phyloP scores from a whole-genome alignment of 257 asterid species.

The Thymus quinquecostatus region DNA sequence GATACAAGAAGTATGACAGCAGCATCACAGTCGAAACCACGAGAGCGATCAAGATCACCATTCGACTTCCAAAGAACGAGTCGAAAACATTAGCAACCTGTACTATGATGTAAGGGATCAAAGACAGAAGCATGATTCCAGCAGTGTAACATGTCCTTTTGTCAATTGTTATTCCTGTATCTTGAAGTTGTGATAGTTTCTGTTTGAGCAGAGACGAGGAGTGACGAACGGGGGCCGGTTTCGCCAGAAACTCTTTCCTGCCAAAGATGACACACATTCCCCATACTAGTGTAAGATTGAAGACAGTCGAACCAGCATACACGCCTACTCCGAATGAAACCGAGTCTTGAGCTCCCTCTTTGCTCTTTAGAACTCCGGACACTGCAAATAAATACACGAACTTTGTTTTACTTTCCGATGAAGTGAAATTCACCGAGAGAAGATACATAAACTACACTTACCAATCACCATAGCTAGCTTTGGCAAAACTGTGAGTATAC shows the following conservation, averaged over 20 bases:
- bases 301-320: conserved; percentile 44
- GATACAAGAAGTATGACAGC: conserved; percentile 50
- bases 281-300: conserved; percentile 47
- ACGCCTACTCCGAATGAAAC: conserved; percentile 45
- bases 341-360: conserved; percentile 38
- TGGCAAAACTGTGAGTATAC: conserved; percentile 45
- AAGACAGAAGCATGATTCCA: conserved; percentile 56
- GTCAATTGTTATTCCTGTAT: conserved; percentile 50
- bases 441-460: neutral
- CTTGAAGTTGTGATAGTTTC: conserved; percentile 33
- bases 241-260: conserved; percentile 28
- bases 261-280: conserved; percentile 47
- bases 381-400: conserved; percentile 32
- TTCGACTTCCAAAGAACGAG: conserved; percentile 26
- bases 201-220: conserved; percentile 9
- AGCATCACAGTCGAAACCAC: conserved; percentile 40
- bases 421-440: neutral
- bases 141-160: conserved; percentile 52
- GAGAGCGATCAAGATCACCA: conserved; percentile 47
- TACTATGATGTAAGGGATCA: conserved; percentile 51
- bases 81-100: conserved; percentile 36
- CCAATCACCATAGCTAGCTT: conserved; percentile 48
- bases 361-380: conserved; percentile 42
- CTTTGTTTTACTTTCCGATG: neutral
- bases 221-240: conserved; percentile 4